Conservation (phyloP, 768 basidiomycete species). For the Leccinum subtestaceum region DNA sequence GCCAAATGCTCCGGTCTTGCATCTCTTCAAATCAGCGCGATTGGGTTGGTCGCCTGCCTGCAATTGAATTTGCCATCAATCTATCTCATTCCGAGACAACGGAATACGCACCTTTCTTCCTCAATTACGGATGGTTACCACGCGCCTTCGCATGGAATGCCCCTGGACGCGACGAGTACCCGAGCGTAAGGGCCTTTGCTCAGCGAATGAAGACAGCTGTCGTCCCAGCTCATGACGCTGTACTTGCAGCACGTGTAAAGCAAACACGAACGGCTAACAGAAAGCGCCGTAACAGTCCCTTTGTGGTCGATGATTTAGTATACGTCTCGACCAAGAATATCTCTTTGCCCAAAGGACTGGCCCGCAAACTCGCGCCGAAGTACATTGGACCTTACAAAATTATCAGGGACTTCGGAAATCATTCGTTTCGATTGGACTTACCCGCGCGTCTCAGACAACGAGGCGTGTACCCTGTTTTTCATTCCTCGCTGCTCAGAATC, state of each 20-base stretch:
- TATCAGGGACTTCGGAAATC: slow-evolving; percentile 2
- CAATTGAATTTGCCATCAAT: slow-evolving; percentile 27
- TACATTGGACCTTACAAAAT: not conserved
- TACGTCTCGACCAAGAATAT: not conserved
- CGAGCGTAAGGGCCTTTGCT: slow-evolving; percentile 30
- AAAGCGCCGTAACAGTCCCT: not conserved
- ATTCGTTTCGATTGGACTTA: slow-evolving; percentile 25
- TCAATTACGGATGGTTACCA: slow-evolving; percentile 11
- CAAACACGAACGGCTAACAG: slow-evolving; percentile 32
- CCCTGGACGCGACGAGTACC: slow-evolving; percentile 7
- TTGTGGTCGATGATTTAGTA: not conserved
- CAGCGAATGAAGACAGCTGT: slow-evolving; percentile 28
- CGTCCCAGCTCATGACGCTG: slow-evolving; percentile 32
- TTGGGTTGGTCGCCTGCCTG: not conserved
- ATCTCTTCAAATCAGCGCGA: slow-evolving; percentile 10
- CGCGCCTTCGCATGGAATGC: not conserved
- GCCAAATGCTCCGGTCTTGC: slow-evolving; percentile 7
- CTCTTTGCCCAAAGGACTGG: not conserved
- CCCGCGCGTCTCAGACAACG: slow-evolving; percentile 21
- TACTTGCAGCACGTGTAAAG: slow-evolving; percentile 32
- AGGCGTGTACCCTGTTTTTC: not conserved
- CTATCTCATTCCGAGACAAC: slow-evolving; percentile 12
- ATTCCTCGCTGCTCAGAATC: too few relatives aligned
- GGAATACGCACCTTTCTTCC: slow-evolving; percentile 20
- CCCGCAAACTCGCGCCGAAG: not conserved